Percentiles rank a stretch among this genome's conserved stretches.
Evolutionary conservation across 192 early-diverging fungal genomes (phyloP).

Genomic region (Glomus cerebriforme): DNA sequence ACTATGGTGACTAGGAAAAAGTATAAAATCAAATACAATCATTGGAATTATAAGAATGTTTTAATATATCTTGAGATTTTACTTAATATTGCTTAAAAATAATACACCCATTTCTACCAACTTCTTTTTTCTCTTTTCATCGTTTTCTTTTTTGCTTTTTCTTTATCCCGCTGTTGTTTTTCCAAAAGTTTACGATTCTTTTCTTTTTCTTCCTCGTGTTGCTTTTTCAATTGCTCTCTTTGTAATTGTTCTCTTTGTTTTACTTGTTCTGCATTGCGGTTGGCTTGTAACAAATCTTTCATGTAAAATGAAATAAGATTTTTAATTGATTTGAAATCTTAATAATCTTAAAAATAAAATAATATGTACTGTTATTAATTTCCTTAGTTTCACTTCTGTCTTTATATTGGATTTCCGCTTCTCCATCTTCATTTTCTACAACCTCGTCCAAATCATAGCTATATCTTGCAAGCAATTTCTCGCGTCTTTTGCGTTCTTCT

Average conservation of each 20-base stretch:
- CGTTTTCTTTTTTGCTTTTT: slow-evolving; percentile 53
- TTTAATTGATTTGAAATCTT: neutral
- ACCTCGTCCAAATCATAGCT: slow-evolving; percentile 63
- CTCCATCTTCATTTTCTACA: slow-evolving; percentile 60
- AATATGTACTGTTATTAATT: neutral
- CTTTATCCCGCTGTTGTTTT: slow-evolving; percentile 53
- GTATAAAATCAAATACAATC: neutral
- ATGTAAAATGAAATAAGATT: neutral
- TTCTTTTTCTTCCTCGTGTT: slow-evolving; percentile 55
- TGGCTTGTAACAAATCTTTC: slow-evolving; percentile 48
- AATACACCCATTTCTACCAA: slow-evolving; percentile 37
- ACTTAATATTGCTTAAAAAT: neutral
- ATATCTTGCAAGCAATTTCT: slow-evolving; percentile 58
- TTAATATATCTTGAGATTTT: no score
- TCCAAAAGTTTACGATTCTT: slow-evolving; percentile 52
- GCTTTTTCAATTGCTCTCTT: slow-evolving; percentile 51
- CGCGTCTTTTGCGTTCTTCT: slow-evolving; percentile 53
- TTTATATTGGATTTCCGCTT: slow-evolving; percentile 65
- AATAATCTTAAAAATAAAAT: neutral
- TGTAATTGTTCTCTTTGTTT: slow-evolving; percentile 59
- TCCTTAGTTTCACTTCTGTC: slow-evolving; percentile 36
- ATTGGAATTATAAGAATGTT: neutral
- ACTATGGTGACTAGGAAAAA: neutral
- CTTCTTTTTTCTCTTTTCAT: slow-evolving; percentile 55
- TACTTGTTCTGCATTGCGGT: slow-evolving; percentile 60